phyloP scores from a whole-genome alignment of 257 asterid genomes.

The Leptodermis oblonga region DNA sequence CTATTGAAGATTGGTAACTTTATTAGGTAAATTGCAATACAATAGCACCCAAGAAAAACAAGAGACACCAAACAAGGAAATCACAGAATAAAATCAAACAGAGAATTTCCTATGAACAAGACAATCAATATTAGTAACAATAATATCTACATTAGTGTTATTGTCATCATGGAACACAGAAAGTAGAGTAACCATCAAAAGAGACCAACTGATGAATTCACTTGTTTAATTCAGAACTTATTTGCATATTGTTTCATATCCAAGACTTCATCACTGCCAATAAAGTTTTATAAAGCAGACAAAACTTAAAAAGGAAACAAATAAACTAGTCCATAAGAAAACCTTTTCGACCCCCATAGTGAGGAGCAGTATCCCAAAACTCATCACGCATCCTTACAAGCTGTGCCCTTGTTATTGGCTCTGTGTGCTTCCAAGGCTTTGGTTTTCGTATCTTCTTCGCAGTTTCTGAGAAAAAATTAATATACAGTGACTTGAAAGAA shows the following conservation, averaged over 20 bases:
- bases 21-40: background rate
- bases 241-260: background rate
- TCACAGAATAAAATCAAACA: background rate
- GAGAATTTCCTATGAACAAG: background rate
- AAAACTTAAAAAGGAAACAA: background rate
- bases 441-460: conserved; percentile 58
- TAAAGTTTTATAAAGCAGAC: no score
- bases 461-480: conserved; percentile 27
- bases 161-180: background rate
- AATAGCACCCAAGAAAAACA: background rate
- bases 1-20: background rate
- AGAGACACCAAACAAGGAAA: background rate
- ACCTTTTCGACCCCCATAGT: conserved; percentile 81
- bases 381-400: conserved; percentile 71
- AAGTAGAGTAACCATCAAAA: background rate
- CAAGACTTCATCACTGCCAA: conserved; percentile 7
- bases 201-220: background rate
- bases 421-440: conserved; percentile 82
- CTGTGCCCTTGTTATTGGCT: conserved; percentile 65
- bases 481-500: background rate
- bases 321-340: conserved; percentile 1
- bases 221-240: background rate
- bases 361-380: conserved; percentile 95
- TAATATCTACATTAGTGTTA: background rate
- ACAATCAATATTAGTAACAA: background rate